A percentile compares a stretch with the other conserved stretches of the same genome.
Evolutionary conservation across 768 basidiomycete species (phyloP).

Genomic region (Pleurotus cornucopiae): DNA sequence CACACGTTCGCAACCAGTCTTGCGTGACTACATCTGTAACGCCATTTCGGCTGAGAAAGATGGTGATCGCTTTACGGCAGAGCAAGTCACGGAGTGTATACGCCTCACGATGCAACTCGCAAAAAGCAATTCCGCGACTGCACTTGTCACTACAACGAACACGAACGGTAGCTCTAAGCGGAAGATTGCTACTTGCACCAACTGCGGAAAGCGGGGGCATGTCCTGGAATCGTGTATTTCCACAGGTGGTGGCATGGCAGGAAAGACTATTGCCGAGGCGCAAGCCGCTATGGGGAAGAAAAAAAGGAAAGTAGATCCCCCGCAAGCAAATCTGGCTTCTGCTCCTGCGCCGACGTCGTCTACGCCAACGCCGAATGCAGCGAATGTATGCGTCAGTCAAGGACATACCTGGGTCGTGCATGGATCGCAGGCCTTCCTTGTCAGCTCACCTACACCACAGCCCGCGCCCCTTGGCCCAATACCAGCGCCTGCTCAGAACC

Average conservation of each 20-base stretch:
- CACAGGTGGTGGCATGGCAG: constrained; percentile 9
- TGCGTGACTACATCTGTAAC: neutral
- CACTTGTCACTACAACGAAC: neutral
- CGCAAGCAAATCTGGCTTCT: neutral
- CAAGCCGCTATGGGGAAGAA: neutral
- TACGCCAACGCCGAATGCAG: neutral
- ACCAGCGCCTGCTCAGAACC: neutral
- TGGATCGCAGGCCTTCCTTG: neutral
- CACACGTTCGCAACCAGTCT: neutral
- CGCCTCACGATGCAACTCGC: neutral
- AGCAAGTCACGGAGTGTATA: neutral
- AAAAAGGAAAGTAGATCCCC: neutral
- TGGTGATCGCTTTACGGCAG: neutral
- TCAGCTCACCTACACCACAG: neutral
- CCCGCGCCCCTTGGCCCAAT: neutral
- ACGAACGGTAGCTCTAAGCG: neutral
- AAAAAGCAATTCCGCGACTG: neutral
- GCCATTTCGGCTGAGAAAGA: neutral
- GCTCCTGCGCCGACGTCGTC: neutral
- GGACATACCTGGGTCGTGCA: neutral
- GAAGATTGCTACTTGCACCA: neutral
- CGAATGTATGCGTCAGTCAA: neutral
- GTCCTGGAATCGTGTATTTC: constrained; percentile 6
- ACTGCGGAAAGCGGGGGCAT: constrained; percentile 6
- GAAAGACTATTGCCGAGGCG: constrained; percentile 7